These are phyloP conservation scores for Piloderma croceum DNA, from an alignment of 768 basidiomycete species.

Conservation along the genomic window DNA sequence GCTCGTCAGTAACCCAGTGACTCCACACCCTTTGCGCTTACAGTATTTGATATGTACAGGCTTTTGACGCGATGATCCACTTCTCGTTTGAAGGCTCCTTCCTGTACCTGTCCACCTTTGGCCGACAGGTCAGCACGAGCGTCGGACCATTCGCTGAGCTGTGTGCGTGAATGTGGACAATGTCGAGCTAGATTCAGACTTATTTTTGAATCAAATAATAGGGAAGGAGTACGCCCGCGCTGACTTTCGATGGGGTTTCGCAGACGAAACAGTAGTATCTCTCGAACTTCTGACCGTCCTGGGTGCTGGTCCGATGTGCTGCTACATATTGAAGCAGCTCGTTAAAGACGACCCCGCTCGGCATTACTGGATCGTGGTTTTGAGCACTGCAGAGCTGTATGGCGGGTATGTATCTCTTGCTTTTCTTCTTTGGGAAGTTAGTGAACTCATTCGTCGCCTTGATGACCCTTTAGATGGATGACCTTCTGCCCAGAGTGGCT, in stretches of 20 bases:
- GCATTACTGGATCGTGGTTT: conserved; percentile 76
- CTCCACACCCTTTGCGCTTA: not conserved
- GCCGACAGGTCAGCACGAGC: conserved; percentile 64
- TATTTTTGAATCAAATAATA: not conserved
- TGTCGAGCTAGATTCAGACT: not conserved
- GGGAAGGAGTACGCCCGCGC: conserved; percentile 41
- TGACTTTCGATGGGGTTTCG: conserved; percentile 74
- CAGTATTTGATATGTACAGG: conserved; percentile 31
- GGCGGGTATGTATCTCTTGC: conserved; percentile 52
- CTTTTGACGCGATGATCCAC: conserved; percentile 78
- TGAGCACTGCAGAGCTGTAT: conserved; percentile 73
- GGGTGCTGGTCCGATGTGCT: conserved; percentile 68
- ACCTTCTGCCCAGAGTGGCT: conserved; percentile 88
- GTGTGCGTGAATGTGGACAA: conserved; percentile 46
- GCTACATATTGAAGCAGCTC: conserved; percentile 64
- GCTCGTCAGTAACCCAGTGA: conserved; percentile 47
- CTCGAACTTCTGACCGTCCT: conserved; percentile 82
- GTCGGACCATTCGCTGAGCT: conserved; percentile 64
- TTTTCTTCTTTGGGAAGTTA: not conserved
- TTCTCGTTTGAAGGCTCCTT: conserved; percentile 77
- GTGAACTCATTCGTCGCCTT: conserved; percentile 3
- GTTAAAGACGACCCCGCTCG: conserved; percentile 57
- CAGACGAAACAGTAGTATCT: conserved; percentile 76
- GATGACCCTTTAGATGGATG: conserved; percentile 55
- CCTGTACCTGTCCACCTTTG: conserved; percentile 71